These are phyloP conservation scores for Bacterosira constricta DNA, from an alignment of 108 stramenopile species.

Conservation along the genomic window DNA sequence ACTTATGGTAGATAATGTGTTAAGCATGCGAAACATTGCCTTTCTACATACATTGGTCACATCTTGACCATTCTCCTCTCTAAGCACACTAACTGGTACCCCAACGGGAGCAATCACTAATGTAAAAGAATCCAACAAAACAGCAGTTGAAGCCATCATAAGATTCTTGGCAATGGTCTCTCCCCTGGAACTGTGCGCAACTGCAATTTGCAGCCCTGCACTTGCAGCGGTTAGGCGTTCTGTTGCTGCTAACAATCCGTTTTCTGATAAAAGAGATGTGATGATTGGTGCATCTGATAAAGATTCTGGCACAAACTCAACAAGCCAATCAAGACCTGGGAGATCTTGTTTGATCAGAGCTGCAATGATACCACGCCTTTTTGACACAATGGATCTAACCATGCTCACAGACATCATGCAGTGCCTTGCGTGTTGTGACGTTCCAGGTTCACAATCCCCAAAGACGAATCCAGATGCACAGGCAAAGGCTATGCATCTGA, in stretches of 20 bases:
- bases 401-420: conserved; percentile 57
- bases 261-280: conserved; percentile 48
- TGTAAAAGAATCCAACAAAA: conserved; percentile 66
- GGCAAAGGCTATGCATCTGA: conserved; percentile 58
- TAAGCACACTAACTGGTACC: conserved; percentile 71
- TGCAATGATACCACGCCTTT: conserved; percentile 59
- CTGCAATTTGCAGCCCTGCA: conserved; percentile 58
- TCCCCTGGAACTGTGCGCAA: conserved; percentile 56
- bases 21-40: conserved; percentile 67
- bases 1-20: conserved; percentile 46
- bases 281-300: conserved; percentile 57
- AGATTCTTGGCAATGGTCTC: conserved; percentile 53
- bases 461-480: conserved; percentile 20
- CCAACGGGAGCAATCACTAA: conserved; percentile 73
- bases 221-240: conserved; percentile 68
- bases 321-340: conserved; percentile 66
- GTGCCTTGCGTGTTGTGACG: conserved; percentile 8
- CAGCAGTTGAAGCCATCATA: conserved; percentile 44
- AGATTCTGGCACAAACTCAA: conserved; percentile 72
- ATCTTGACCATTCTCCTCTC: conserved; percentile 59
- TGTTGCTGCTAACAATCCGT: conserved; percentile 53
- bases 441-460: conserved; percentile 8
- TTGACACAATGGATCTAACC: conserved; percentile 51
- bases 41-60: conserved; percentile 60
- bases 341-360: conserved; percentile 67